Evolutionary conservation across 2,329 filamentous ascomycete genomes (phyloP).

Genomic region (Paecilomyces sp.): DNA sequence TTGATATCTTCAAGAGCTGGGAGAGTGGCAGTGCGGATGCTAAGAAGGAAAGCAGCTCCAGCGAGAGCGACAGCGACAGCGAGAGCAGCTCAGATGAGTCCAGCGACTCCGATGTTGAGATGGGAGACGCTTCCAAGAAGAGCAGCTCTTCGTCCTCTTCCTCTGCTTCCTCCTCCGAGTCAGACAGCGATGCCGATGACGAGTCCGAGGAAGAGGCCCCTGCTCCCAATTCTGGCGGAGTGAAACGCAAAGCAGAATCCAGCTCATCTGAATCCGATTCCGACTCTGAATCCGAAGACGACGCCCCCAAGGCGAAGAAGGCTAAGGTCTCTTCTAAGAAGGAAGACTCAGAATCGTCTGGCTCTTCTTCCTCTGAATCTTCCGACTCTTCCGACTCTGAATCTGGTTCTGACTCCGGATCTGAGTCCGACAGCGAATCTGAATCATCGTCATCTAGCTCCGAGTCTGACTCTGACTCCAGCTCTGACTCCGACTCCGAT

Average conservation of each 20-base stretch:
- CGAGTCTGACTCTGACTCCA: conserved; percentile 7
- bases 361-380: conserved; percentile 18
- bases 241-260: conserved; percentile 54
- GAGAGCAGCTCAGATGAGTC: conserved; percentile 27
- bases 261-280: conserved; percentile 33
- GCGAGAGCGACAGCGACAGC: conserved; percentile 14
- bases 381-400: conserved; percentile 9
- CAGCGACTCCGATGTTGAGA: conserved; percentile 36
- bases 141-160: conserved; percentile 20
- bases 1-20: conserved; percentile 32
- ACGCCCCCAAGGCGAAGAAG: conserved; percentile 10
- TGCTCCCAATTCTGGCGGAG: conserved; percentile 28
- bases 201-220: conserved; percentile 45
- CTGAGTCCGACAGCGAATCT: conserved; percentile 14
- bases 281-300: conserved; percentile 26
- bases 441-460: conserved; percentile 7
- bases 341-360: conserved; percentile 7
- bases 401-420: conserved; percentile 21
- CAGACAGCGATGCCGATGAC: conserved; percentile 47
- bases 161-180: conserved; percentile 21
- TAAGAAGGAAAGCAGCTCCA: conserved; percentile 10
- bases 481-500: conserved; percentile 8
- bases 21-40: conserved; percentile 10
- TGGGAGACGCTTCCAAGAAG: conserved; percentile 32
- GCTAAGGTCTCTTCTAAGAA: conserved; percentile 16